phyloP scores from a whole-genome alignment of 805 yeast genomes.

The Starmerella khaoyaiensis region DNA sequence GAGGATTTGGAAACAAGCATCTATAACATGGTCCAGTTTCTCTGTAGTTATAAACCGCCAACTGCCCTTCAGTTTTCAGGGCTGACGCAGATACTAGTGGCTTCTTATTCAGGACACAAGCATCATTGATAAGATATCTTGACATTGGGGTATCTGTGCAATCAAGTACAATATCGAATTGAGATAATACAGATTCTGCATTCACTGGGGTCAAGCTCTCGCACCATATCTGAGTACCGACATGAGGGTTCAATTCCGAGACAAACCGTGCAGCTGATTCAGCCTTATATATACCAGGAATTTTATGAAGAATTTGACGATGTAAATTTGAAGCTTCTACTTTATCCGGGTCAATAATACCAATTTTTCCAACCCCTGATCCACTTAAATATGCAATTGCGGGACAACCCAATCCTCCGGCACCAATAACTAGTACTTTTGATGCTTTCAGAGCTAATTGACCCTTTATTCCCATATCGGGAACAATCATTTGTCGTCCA shows the following conservation, averaged over 20 bases:
- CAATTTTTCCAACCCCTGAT: slow-evolving; percentile 70
- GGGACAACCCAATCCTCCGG: slow-evolving; percentile 95
- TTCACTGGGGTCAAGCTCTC: slow-evolving; percentile 33
- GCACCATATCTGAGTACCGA: slow-evolving; percentile 38
- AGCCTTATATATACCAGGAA: slow-evolving; percentile 62
- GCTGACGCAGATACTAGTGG: slow-evolving; percentile 90
- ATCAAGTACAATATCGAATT: slow-evolving; percentile 70
- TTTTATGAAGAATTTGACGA: slow-evolving; percentile 71
- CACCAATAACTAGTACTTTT: slow-evolving; percentile 70
- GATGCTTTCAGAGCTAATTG: slow-evolving; percentile 50
- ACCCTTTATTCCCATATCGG: slow-evolving; percentile 45
- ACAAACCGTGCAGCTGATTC: slow-evolving; percentile 59
- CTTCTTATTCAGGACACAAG: slow-evolving; percentile 50
- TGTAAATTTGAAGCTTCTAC: slow-evolving; percentile 83
- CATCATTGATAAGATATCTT: slow-evolving; percentile 77
- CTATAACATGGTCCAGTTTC: slow-evolving; percentile 78
- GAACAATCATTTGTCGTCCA: slow-evolving; percentile 93
- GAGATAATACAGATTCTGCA: slow-evolving; percentile 47
- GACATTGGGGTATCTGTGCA: slow-evolving; percentile 91
- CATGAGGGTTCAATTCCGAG: slow-evolving; percentile 51
- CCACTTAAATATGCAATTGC: slow-evolving; percentile 74
- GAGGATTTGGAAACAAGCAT: slow-evolving; percentile 84
- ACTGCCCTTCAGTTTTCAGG: slow-evolving; percentile 79
- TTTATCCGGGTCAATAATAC: slow-evolving; percentile 74
- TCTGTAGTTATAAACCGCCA: slow-evolving; percentile 58